phyloP scores from a whole-genome alignment of 2,329 filamentous ascomycete species.

The Trichoderma harzianum region DNA sequence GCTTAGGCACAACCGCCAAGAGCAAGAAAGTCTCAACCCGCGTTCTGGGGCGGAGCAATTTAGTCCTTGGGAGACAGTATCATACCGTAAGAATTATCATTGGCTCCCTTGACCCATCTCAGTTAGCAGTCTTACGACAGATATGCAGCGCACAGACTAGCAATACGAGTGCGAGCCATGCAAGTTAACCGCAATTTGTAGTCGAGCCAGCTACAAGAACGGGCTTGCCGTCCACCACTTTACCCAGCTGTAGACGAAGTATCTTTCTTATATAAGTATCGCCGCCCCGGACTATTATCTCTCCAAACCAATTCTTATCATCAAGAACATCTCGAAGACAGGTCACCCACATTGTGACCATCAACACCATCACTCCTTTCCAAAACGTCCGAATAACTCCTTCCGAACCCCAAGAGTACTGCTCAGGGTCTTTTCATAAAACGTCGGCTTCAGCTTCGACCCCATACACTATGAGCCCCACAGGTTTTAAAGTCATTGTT shows the following conservation, averaged over 20 bases:
- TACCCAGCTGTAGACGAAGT: background rate
- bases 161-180: background rate
- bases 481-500: conserved; percentile 25
- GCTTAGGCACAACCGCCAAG: background rate
- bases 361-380: background rate
- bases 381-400: background rate
- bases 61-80: background rate
- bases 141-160: background rate
- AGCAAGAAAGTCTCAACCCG: background rate
- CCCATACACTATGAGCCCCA: background rate
- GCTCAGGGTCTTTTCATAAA: background rate
- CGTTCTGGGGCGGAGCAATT: background rate
- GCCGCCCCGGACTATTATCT: background rate
- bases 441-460: background rate
- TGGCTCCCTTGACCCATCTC: background rate
- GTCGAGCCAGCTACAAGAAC: background rate
- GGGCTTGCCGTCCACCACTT: background rate
- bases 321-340: background rate
- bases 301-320: background rate
- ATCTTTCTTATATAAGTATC: background rate
- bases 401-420: background rate
- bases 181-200: background rate
- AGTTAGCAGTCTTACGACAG: background rate
- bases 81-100: background rate
- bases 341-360: background rate